phyloP scores from a whole-genome alignment of 169 alveolate species.

The Plasmodium relictum region DNA sequence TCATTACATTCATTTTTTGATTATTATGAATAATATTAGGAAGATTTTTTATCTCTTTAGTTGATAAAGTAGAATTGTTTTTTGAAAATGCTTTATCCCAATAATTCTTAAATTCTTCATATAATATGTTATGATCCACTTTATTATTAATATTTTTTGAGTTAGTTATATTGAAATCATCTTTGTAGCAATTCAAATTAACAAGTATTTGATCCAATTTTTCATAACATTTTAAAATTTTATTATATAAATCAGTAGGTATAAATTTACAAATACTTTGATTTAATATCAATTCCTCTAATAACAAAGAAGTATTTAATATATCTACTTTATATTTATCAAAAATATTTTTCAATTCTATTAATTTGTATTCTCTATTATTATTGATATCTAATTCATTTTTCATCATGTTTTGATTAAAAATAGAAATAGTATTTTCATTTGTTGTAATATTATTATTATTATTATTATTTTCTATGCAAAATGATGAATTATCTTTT shows the following conservation, averaged over 20 bases:
- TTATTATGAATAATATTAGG: not conserved
- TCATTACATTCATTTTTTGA: slow-evolving; percentile 2
- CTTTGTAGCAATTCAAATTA: slow-evolving; percentile 3
- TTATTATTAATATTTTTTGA: not conserved
- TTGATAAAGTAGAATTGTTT: not conserved
- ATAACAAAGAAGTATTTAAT: slow-evolving; percentile 35
- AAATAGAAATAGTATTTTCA: slow-evolving; percentile 8
- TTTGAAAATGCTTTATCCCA: slow-evolving; percentile 53
- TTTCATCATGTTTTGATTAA: slow-evolving; percentile 2
- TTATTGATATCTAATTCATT: not conserved
- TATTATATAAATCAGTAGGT: slow-evolving; percentile 37
- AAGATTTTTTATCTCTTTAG: not conserved
- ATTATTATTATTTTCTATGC: slow-evolving; percentile 4
- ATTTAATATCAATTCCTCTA: slow-evolving; percentile 60
- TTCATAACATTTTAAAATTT: slow-evolving; percentile 64
- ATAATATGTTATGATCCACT: slow-evolving; percentile 18
- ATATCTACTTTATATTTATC: slow-evolving; percentile 42
- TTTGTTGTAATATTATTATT: not conserved
- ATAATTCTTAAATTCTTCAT: slow-evolving; percentile 53
- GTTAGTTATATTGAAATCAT: not conserved
- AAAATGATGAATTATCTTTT: slow-evolving; percentile 16
- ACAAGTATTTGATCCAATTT: slow-evolving; percentile 27
- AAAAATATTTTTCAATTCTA: slow-evolving; percentile 12
- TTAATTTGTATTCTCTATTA: not conserved
- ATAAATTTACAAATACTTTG: slow-evolving; percentile 35